phyloP scores from a whole-genome alignment of 192 early-diverging fungal species.

The Obelidium mucronatum region DNA sequence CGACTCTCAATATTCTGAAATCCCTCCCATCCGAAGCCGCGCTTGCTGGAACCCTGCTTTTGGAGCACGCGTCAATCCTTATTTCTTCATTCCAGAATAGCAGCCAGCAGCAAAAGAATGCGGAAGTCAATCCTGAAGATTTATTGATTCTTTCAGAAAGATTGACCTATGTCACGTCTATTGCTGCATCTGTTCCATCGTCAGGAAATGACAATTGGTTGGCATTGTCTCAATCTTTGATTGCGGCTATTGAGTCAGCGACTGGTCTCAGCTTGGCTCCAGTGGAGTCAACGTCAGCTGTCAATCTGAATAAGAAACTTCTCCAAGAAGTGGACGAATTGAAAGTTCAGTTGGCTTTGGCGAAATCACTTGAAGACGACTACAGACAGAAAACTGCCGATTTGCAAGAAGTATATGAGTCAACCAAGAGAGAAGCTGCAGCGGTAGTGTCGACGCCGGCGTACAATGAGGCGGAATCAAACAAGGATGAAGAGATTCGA shows the following conservation, averaged over 20 bases:
- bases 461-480: not conserved
- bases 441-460: conserved; percentile 11
- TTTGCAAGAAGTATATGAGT: conserved; percentile 39
- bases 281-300: not conserved
- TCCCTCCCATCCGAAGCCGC: conserved; percentile 38
- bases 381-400: conserved; percentile 32
- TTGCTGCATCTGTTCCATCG: not conserved
- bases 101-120: not conserved
- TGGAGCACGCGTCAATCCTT: conserved; percentile 8
- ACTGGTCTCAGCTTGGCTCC: not conserved
- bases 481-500: conserved; percentile 8
- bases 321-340: conserved; percentile 14
- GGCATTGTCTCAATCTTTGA: conserved; percentile 23
- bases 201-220: not conserved
- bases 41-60: conserved; percentile 22
- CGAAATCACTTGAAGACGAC: conserved; percentile 5
- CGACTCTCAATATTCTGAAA: conserved; percentile 21
- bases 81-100: not conserved
- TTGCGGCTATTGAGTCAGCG: conserved; percentile 12
- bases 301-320: not conserved
- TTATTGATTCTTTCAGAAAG: conserved; percentile 24
- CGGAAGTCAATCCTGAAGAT: not conserved
- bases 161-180: not conserved
- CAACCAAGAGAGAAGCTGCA: conserved; percentile 9
- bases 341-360: conserved; percentile 4